Base-by-base conservation (phyloP, 2,329 filamentous ascomycete species). In the Emmonsiellopsis sp. region DNA sequence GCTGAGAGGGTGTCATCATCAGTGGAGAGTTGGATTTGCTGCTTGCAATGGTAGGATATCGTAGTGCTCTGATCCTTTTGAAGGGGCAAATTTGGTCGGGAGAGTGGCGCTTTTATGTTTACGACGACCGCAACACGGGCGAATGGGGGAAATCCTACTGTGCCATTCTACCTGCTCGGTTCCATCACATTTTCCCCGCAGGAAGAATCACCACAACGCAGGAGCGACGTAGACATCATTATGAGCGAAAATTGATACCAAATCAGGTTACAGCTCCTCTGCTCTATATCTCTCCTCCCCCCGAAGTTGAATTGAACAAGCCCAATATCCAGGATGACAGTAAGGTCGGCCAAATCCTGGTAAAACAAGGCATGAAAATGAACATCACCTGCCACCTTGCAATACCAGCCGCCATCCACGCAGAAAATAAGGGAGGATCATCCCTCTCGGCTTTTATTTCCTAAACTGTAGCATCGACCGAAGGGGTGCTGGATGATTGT, bases 31-130 rank as follows among this genome's bases (percentile, higher is more conserved):
- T 40, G 20, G 35, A 15, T 2, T 47, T 47, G 44, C 31, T 35
- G 44, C 44, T 47, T 47, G 30, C 1, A 16, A 16, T 47, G 7
- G 16, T 47, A 5, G 8, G 44, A 47, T 47, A 47, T 35, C 13
- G n/a, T 47, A 47, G 44, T 20, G 31, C 31, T 47, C 44, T 9
- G 44, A 47, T 47, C 9, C n/a, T 47, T 47, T 47, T 47, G n/a
- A 16, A 47, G 2, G 7, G 11, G 16, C 44, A 47, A 47, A 16
- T 47, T 47, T 37, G 44, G 7, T 47, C n/a, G 13, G 31, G 13
- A 47, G n/a, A n/a, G n/a, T 47, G 44, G n/a, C 31, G n/a, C n/a
- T 47, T 47, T 47, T 35, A 47, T 47, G 44, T 47, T 47, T 47
- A 47, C 2, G 8, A 16, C 31, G 5, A 37, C 13, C 44, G 7